Conservation (phyloP, 495 filamentous ascomycete genomes). For the Thermochaetoides thermophila region DNA sequence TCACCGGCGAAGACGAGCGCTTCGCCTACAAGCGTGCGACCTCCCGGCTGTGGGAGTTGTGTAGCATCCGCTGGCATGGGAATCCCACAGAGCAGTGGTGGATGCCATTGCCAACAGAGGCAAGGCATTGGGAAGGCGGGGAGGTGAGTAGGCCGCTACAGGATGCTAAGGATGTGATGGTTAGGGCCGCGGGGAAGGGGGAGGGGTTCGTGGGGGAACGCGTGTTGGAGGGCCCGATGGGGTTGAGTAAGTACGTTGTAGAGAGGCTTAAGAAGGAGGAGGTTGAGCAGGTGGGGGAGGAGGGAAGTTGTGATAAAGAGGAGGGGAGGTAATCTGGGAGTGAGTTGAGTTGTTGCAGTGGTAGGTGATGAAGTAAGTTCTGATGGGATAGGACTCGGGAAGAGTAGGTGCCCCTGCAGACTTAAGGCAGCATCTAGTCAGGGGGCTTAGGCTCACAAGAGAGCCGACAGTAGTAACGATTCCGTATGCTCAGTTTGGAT, state of each 20-base stretch:
- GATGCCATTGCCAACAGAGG: conserved; percentile 43
- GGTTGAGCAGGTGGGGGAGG: background rate
- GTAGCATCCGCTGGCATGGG: conserved; percentile 47
- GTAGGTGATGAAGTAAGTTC: background rate
- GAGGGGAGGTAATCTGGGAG: background rate
- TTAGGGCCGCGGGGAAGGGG: conserved; percentile 26
- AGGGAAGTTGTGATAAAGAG: too few species aligned
- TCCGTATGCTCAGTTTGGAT: background rate
- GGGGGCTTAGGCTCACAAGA: too few species aligned
- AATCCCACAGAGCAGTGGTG: conserved; percentile 41
- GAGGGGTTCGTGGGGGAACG: conserved; percentile 22
- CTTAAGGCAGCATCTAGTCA: too few species aligned
- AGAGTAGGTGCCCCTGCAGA: background rate
- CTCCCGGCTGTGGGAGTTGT: conserved; percentile 58
- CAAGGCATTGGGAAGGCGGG: conserved; percentile 42
- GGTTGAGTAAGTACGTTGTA: conserved; percentile 24
- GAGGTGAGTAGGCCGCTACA: conserved; percentile 11
- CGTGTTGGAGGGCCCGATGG: conserved; percentile 27
- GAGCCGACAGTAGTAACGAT: too few species aligned
- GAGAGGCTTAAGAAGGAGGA: conserved; percentile 9
- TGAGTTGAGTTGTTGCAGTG: background rate
- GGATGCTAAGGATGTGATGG: conserved; percentile 4
- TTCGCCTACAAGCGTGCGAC: conserved; percentile 57
- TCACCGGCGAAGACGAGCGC: conserved; percentile 57
- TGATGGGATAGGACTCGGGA: background rate